A percentile compares a stretch with the other conserved stretches of the same genome.
These are phyloP conservation scores for Colletotrichum neosansevieriae DNA, from an alignment of 2,329 filamentous ascomycete genomes.

Conservation along the genomic window DNA sequence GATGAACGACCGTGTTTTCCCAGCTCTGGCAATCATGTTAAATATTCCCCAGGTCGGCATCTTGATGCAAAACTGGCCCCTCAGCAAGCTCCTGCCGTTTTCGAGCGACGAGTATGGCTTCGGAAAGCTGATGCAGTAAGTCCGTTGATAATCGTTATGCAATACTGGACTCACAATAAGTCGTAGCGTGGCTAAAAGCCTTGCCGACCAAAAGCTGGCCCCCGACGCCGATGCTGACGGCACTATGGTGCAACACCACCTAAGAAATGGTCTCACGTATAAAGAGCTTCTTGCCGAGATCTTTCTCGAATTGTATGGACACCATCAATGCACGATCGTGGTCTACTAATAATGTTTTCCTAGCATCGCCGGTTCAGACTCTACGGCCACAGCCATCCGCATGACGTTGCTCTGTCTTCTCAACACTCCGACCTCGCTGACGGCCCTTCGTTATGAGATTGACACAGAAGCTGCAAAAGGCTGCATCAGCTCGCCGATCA, in stretches of 20 bases:
- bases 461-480: conserved; percentile 45
- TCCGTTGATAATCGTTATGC: not conserved
- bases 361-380: conserved; percentile 52
- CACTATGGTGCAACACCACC: conserved; percentile 48
- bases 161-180: too few relatives aligned
- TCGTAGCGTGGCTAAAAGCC: conserved; percentile 44
- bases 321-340: fast-evolving
- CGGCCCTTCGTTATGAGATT: conserved; percentile 62
- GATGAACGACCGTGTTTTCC: conserved; percentile 35
- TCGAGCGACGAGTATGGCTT: conserved; percentile 50
- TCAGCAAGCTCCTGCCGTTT: conserved; percentile 43
- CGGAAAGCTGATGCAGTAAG: conserved; percentile 46
- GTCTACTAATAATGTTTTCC: not conserved
- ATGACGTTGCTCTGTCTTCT: conserved; percentile 64
- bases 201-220: conserved; percentile 44
- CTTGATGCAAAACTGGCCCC: conserved; percentile 41
- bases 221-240: conserved; percentile 43
- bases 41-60: conserved; percentile 44
- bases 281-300: conserved; percentile 47
- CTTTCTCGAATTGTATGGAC: conserved; percentile 35
- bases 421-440: conserved; percentile 59
- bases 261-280: conserved; percentile 44
- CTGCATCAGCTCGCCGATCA: conserved; percentile 43
- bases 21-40: conserved; percentile 37
- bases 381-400: conserved; percentile 53